These are phyloP conservation scores for Beverwykella pulmonaria DNA, from an alignment of 495 filamentous ascomycete species.

Conservation along the genomic window DNA sequence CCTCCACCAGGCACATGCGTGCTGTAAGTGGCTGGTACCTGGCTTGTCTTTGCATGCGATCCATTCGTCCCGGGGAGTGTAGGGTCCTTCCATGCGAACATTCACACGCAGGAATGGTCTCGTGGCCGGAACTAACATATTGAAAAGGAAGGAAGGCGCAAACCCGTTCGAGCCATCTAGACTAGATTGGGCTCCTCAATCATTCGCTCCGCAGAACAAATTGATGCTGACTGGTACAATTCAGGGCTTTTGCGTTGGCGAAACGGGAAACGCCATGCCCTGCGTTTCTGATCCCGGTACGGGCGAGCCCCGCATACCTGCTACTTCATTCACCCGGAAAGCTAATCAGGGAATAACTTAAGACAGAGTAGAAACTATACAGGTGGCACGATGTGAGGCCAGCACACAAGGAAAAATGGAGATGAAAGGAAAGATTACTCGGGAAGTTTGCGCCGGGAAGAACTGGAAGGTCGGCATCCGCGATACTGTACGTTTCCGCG, in stretches of 20 bases:
- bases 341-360: neutral
- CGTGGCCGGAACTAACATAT: neutral
- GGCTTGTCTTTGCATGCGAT: neutral
- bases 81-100: neutral
- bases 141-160: neutral
- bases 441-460: no score
- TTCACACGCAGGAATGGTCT: neutral
- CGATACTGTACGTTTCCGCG: neutral
- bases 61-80: no score
- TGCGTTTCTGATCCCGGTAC: neutral
- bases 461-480: neutral
- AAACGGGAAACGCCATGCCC: neutral
- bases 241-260: neutral
- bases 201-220: neutral
- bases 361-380: slow-evolving; percentile 16
- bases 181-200: neutral
- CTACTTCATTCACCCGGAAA: neutral
- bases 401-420: neutral
- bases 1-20: neutral
- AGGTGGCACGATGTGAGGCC: neutral
- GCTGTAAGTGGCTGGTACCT: neutral
- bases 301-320: neutral
- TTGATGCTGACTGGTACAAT: neutral
- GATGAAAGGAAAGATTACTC: neutral
- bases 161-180: neutral